Evolutionary conservation across 805 yeast species (phyloP), one percentile per base, ranked within the genome.

Genomic region (Myxozyma lipomycoides): DNA sequence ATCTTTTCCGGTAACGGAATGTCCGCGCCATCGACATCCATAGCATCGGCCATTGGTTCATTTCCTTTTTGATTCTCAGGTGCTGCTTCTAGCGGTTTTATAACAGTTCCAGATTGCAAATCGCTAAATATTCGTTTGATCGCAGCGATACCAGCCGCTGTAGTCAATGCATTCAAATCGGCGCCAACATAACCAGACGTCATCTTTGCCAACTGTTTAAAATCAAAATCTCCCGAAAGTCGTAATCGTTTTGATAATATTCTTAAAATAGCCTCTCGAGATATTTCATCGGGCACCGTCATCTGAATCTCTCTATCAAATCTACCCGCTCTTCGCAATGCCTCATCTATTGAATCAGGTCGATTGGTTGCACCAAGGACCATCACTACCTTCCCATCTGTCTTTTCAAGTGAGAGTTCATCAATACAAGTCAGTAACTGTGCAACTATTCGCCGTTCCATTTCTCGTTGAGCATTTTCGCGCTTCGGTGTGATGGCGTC

Each of bases 151-250:
- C 98, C 98, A 0, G 98, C 96, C 2, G 96, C 96, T 0, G 96
- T 82, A 9, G 63, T 95, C 50, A 93, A 75, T 12, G 98, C 95
- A 62, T 89, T 88, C 59, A 93, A 75, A 73, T 93, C 98, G 1
- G 98, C 98, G 46, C 98, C 98, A 4, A 93, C 98, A 68, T 82
- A 93, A 15, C 98, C 98, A 0, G 98, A 97, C 0, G 98, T 93
- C 72, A 86, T 72, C 64, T 90, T 90, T 1, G 98, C 96, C 45
- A 93, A 73, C 53, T 78, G 77, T 40, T 70, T 63, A 65, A 80
- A 86, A 60, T 90, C 88, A 58, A 91, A 79, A 4, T 67, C 61
- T 2, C 86, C 90, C 43, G 79, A 79, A 37, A 88, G 71, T 62
- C 83, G 81, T 59, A 93, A 72, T 25, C 72, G 72, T 23, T 73